A percentile compares a stretch with the other conserved stretches of the same genome.
Conservation (phyloP, 805 yeast species). For the Pichia deserticola region DNA sequence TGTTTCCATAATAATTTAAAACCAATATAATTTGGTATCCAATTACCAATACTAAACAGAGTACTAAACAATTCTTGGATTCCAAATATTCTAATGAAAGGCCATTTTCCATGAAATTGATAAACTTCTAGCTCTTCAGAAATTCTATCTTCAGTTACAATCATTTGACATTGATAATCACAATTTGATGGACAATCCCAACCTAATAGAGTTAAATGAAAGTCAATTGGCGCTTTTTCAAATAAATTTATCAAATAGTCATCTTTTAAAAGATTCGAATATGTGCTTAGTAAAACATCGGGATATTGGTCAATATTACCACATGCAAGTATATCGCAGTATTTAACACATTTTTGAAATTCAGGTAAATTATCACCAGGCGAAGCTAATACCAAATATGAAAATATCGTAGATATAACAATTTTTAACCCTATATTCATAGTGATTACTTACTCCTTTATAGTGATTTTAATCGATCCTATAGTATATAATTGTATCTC, state of each 20-base stretch:
- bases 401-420: background rate
- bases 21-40: slow-evolving; percentile 55
- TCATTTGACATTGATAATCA: slow-evolving; percentile 87
- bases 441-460: too few species aligned
- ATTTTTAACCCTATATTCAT: too few species aligned
- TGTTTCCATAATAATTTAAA: slow-evolving; percentile 27
- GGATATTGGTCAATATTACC: slow-evolving; percentile 17
- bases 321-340: slow-evolving; percentile 37
- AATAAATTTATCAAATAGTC: slow-evolving; percentile 33
- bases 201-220: slow-evolving; percentile 37
- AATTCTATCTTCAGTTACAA: slow-evolving; percentile 52
- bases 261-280: slow-evolving; percentile 20
- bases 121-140: slow-evolving; percentile 43
- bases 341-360: slow-evolving; percentile 46
- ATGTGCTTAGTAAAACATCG: slow-evolving; percentile 18
- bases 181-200: slow-evolving; percentile 82
- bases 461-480: too few species aligned
- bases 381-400: slow-evolving; percentile 31
- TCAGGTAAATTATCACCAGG: slow-evolving; percentile 56
- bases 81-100: slow-evolving; percentile 70
- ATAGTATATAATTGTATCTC: too few species aligned
- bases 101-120: slow-evolving; percentile 99
- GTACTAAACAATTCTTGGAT: slow-evolving; percentile 80
- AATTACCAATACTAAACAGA: slow-evolving; percentile 66
- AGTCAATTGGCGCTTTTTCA: slow-evolving; percentile 33